Base-by-base conservation (phyloP, 441 rosid species). In the Adansonia gregorii region DNA sequence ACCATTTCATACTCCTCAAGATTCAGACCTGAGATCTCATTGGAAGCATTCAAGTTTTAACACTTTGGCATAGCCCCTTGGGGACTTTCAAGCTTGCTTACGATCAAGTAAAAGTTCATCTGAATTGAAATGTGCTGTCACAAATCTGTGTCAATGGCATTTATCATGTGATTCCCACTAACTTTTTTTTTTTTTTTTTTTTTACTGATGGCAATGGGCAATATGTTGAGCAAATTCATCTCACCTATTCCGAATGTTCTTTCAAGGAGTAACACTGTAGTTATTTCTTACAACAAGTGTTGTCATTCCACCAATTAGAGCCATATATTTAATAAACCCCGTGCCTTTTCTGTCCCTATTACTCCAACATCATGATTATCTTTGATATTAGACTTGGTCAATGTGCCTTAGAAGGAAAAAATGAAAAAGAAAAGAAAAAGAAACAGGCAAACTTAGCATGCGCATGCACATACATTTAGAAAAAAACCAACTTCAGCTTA, bases 151-250 rank as follows among this genome's bases (percentile, higher is more conserved):
- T 27, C 46, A 22, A 49, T n/a, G 2, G 43, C 20, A 4, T 14
- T 51, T 70, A 15, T 51, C 46, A 27, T 27, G 46, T 70, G 46
- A 51, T 27, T 70, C 46, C 45, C 35, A 27, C 35, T 27, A 27
- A 27, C 35, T 27, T 27, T 27, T 27, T 69, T 15, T 48, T 12
- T 69, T 15, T 48, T 12, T n/a, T 27, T 27, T 27, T 27, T 69
- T 15, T 48, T 12, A 24, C 59, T 7, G 51, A 73, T 17, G 35
- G 15, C 2, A 66, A 66, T 66, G 3, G 24, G 63, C 76, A 27
- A 72, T 72, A 56, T 56, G 51, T 58, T 39, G n/a, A 19, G 76
- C 15, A 55, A 55, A 72, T 55, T 55, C 75, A 72, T 72, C n/a
- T 19, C 10, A 52, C 43, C 41, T 41, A 59, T 17, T 45, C 20